Percentiles rank a stretch among this genome's conserved stretches.
Conservation (phyloP, 768 basidiomycete genomes). For the Hericium coralloides region DNA sequence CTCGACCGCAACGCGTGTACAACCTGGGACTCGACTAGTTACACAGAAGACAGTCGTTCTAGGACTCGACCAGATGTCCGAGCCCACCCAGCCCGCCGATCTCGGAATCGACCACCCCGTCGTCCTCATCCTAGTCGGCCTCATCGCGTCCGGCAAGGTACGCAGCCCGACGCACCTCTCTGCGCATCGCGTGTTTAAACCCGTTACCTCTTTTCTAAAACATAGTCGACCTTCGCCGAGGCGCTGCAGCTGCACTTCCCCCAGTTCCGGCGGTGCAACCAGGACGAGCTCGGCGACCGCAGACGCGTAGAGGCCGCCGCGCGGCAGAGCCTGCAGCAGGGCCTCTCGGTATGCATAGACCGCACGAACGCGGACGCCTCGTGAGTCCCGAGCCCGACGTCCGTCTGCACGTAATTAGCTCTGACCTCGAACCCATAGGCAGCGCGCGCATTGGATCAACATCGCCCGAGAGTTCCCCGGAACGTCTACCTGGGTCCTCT, state of each 20-base stretch:
- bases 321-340: constrained; percentile 38
- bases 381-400: constrained; percentile 25
- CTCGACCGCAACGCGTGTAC: too few species aligned
- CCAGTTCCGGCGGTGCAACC: constrained; percentile 61
- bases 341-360: constrained; percentile 72
- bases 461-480: constrained; percentile 62
- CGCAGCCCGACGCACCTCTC: not conserved
- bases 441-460: constrained; percentile 64
- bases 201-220: constrained; percentile 20
- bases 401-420: not conserved
- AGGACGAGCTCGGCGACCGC: constrained; percentile 70
- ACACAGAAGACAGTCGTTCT: too few species aligned
- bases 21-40: too few species aligned
- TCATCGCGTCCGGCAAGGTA: constrained; percentile 72
- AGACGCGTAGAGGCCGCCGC: constrained; percentile 55
- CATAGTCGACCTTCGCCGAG: constrained; percentile 59
- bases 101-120: constrained; percentile 21
- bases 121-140: constrained; percentile 63
- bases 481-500: constrained; percentile 61
- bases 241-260: constrained; percentile 57
- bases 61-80: not conserved
- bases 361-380: constrained; percentile 64
- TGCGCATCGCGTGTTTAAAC: too few species aligned
- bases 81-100: not conserved
- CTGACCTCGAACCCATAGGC: constrained; percentile 30